Evolutionary conservation across 148 eudicot genomes (phyloP).

Genomic region (Camellia japonica): DNA sequence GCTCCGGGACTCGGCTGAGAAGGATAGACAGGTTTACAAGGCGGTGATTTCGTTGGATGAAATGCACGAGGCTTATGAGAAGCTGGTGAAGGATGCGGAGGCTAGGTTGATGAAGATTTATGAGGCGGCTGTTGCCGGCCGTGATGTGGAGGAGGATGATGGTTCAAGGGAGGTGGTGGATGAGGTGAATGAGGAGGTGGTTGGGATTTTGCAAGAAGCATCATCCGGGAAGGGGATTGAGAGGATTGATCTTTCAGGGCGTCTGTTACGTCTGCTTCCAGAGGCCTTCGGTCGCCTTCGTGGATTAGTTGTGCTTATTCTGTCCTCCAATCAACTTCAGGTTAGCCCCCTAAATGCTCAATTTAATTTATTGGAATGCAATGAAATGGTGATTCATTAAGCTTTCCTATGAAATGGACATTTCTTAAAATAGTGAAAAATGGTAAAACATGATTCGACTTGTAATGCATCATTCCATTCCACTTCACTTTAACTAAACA

Average conservation of each 20-base stretch:
- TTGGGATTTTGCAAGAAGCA: slow-evolving; percentile 47
- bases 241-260: slow-evolving; percentile 49
- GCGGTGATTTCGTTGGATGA: slow-evolving; percentile 63
- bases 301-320: slow-evolving; percentile 41
- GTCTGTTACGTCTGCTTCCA: slow-evolving; percentile 48
- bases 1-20: slow-evolving; percentile 36
- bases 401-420: too few species aligned
- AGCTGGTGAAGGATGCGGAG: slow-evolving; percentile 48
- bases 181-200: slow-evolving; percentile 60
- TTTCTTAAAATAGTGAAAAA: too few species aligned
- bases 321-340: slow-evolving; percentile 65
- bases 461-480: too few species aligned
- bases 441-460: too few species aligned
- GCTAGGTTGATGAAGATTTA: slow-evolving; percentile 56
- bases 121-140: slow-evolving; percentile 42
- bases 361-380: too few species aligned
- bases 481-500: too few species aligned
- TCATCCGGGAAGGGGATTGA: slow-evolving; percentile 26
- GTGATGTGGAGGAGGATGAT: slow-evolving; percentile 21
- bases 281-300: slow-evolving; percentile 63
- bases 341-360: slow-evolving; percentile 19
- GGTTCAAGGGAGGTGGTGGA: slow-evolving; percentile 19
- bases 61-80: slow-evolving; percentile 62
- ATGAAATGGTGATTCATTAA: too few species aligned
- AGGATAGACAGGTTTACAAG: slow-evolving; percentile 50